phyloP scores from a whole-genome alignment of 345 rosid species.

The Gossypium herbaceum region DNA sequence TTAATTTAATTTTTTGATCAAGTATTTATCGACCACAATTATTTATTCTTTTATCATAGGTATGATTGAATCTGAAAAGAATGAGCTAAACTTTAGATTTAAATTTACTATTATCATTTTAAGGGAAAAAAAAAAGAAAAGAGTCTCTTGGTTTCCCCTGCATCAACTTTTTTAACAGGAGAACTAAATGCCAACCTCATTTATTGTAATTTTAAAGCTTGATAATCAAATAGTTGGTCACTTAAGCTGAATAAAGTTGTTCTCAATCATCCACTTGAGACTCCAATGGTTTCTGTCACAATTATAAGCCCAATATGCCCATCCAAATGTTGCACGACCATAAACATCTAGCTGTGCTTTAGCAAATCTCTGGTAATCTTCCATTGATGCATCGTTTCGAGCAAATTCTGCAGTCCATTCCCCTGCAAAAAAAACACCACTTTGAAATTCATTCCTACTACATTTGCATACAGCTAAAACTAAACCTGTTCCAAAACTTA shows the following conservation, averaged over 20 bases:
- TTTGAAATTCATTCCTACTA: neutral
- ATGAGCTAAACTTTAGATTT: no score
- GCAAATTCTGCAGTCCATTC: constrained; percentile 34
- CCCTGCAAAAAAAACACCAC: constrained; percentile 17
- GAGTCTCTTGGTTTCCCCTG: no score
- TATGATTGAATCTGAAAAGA: no score
- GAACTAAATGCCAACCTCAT: neutral
- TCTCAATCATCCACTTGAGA: constrained; percentile 19
- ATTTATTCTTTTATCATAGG: no score
- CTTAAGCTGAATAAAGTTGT: constrained; percentile 18
- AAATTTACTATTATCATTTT: no score
- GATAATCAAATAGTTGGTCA: neutral
- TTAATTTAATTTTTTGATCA: no score
- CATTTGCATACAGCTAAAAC: neutral
- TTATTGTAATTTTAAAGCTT: neutral
- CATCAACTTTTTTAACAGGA: no score
- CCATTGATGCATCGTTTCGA: constrained; percentile 17
- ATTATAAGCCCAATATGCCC: constrained; percentile 37
- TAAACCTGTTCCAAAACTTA: neutral
- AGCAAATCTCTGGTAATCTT: constrained; percentile 27
- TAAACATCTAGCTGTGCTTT: constrained; percentile 27
- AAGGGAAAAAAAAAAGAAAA: no score
- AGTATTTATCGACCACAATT: no score
- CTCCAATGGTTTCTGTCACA: constrained; percentile 7
- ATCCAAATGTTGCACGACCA: constrained; percentile 34